Evolutionary conservation across 2,329 filamentous ascomycete species (phyloP), one percentile per base, ranked within the genome.

Genomic region (Apiospora sp.): DNA sequence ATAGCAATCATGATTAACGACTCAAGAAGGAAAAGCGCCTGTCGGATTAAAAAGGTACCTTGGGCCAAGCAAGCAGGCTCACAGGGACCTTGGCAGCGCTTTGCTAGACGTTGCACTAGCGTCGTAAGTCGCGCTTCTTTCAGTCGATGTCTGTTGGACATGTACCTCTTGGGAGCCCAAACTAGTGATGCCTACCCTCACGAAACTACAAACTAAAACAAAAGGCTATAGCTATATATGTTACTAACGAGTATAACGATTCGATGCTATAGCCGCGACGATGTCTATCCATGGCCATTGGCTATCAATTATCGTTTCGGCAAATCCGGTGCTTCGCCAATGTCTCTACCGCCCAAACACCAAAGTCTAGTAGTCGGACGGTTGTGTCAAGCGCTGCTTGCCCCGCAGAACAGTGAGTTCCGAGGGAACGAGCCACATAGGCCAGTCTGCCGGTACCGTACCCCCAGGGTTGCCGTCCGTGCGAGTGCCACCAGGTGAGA

Each of bases 331-430:
- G 37, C 37, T 10, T 41, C 37, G 37, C 37, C 37, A 41, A 41
- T 10, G 37, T 41, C 37, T 8, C 37, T 41, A 41, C 37, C 37
- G 37, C 37, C 37, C 37, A 51, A 24, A 24, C 48, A 51, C 48
- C 22, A 10, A 49, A 54, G 51, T 41, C 58, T 64, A 37, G n/a
- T 41, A 6, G 54, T 37, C 30, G 30, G 41, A 64, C 58, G 58
- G 58, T 41, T 64, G 34, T 64, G 58, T 64, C 58, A 64, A 64
- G 58, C 58, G 58, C 58, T 64, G 34, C 54, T 22, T 61, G 54
- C 58, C 58, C 58, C 58, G 58, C 58, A 64, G 58, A 64, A 22
- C 34, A 64, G 4, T 64, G 58, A 64, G 54, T 61, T 61, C 54
- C 54, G 30, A 41, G 34, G 51, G 51, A n/a, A 64, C 34, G 34